Conservation (phyloP, 805 yeast species). For the Nakazawaea ambrosiae region DNA sequence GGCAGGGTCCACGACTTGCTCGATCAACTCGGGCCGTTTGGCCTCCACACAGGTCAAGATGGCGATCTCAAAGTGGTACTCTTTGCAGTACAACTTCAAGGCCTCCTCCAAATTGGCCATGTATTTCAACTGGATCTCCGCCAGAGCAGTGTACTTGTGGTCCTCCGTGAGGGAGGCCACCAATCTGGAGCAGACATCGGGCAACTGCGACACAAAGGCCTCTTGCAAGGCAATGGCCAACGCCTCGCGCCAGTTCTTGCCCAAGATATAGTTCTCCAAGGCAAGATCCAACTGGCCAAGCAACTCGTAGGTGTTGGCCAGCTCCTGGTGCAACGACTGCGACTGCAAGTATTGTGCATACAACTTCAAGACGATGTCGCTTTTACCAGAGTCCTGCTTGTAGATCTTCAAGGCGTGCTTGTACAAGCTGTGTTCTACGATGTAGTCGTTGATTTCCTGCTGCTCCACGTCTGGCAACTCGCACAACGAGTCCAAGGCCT, state of each 20-base stretch:
- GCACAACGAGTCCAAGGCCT: slow-evolving; percentile 62
- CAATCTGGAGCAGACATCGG: slow-evolving; percentile 50
- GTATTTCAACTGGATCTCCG: slow-evolving; percentile 60
- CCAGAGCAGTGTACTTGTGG: slow-evolving; percentile 75
- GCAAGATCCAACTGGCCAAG: slow-evolving; percentile 54
- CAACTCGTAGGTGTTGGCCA: slow-evolving; percentile 74
- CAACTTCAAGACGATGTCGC: slow-evolving; percentile 42
- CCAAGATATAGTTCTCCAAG: slow-evolving; percentile 58
- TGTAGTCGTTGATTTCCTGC: slow-evolving; percentile 61
- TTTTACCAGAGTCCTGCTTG: slow-evolving; percentile 48
- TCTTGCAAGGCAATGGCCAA: slow-evolving; percentile 43
- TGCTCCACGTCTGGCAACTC: slow-evolving; percentile 36
- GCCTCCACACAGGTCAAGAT: slow-evolving; percentile 52
- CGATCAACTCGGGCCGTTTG: slow-evolving; percentile 37
- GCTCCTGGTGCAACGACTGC: slow-evolving; percentile 56
- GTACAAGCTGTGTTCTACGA: slow-evolving; percentile 63
- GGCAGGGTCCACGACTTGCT: slow-evolving; percentile 59
- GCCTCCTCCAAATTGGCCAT: slow-evolving; percentile 58
- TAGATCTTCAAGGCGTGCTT: slow-evolving; percentile 59
- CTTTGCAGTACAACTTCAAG: slow-evolving; percentile 63
- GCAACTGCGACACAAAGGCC: slow-evolving; percentile 30
- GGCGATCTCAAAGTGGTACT: slow-evolving; percentile 70
- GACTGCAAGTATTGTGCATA: slow-evolving; percentile 60
- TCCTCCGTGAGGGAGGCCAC: slow-evolving; percentile 55
- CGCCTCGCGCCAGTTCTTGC: slow-evolving; percentile 84